phyloP scores from a whole-genome alignment of 331 rosid species.

The Saraca asoca region DNA sequence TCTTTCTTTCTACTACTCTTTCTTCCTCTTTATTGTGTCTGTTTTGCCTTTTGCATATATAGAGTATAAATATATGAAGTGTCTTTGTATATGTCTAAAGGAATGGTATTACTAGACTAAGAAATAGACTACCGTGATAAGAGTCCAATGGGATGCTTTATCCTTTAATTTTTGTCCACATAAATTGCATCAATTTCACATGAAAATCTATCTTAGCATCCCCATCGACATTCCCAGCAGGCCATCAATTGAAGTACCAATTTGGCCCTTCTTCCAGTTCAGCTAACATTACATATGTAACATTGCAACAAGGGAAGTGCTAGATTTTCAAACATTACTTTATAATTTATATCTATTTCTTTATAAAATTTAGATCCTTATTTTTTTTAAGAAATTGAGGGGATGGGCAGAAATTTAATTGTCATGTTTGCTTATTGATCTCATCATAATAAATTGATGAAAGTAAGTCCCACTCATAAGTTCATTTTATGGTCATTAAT shows the following conservation, averaged over 20 bases:
- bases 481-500: too few relatives aligned
- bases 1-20: too few relatives aligned
- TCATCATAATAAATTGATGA: too few relatives aligned
- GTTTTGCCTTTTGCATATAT: conserved; percentile 18
- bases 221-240: background rate
- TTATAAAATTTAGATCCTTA: too few relatives aligned
- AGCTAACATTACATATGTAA: background rate
- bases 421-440: too few relatives aligned
- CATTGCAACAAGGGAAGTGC: background rate
- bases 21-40: background rate
- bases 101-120: background rate
- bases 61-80: background rate
- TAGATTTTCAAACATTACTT: background rate
- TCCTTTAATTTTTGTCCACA: background rate
- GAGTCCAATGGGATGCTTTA: background rate
- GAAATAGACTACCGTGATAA: background rate
- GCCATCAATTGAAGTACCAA: background rate
- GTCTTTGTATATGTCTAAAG: background rate
- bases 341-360: too few relatives aligned
- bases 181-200: background rate
- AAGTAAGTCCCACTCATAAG: too few relatives aligned
- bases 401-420: too few relatives aligned
- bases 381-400: too few relatives aligned
- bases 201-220: background rate
- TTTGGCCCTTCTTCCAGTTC: background rate